Base-by-base conservation (phyloP, 306 rosid genomes). In the Herpetospermum pedunculosum region DNA sequence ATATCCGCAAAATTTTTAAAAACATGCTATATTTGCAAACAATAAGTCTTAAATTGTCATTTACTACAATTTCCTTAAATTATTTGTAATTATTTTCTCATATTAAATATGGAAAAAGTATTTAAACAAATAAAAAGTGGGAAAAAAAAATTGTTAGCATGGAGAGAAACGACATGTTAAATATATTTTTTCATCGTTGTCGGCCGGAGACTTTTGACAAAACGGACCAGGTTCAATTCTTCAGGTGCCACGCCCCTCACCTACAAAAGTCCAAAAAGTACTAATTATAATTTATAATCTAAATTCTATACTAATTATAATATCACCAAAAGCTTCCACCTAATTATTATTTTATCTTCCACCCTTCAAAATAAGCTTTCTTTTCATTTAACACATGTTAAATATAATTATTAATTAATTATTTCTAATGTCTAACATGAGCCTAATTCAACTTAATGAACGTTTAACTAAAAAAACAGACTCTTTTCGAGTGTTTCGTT, bases 171-270 rank as follows among this genome's bases (percentile, higher is more conserved):
- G n/a, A 30, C 41, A 30, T 59, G 23, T 0, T 3, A 54, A n/a
- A n/a, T n/a, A n/a, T n/a, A n/a, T n/a, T n/a, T 30, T 59, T 59
- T 59, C 67, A 41, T 59, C 41, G 41, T 59, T 59, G 67, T 59
- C 67, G 67, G 67, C 67, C 15, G 67, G 5, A 30, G 41, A 59
- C 12, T 30, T 59, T 30, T 0, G 67, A 59, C 40, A 59, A 49
- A 59, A 0, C 63, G 21, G 68, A 29, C 68, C 23, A 60, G 43
- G 9, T 60, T 50, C 64, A 34, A 12, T 58, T 29, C 5, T 46
- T 46, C 57, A 50, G 57, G 57, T 50, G 57, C 57, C 57, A 50
- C 57, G 57, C 6, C 11, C 38, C 43, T 29, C 23, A 7, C 43
- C 6, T 60, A 13, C 0, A 15, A 34, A 60, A 16, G 2, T 60